These are phyloP conservation scores for Sporothrix variecibatus DNA, from an alignment of 2,329 filamentous ascomycete species.

Conservation along the genomic window DNA sequence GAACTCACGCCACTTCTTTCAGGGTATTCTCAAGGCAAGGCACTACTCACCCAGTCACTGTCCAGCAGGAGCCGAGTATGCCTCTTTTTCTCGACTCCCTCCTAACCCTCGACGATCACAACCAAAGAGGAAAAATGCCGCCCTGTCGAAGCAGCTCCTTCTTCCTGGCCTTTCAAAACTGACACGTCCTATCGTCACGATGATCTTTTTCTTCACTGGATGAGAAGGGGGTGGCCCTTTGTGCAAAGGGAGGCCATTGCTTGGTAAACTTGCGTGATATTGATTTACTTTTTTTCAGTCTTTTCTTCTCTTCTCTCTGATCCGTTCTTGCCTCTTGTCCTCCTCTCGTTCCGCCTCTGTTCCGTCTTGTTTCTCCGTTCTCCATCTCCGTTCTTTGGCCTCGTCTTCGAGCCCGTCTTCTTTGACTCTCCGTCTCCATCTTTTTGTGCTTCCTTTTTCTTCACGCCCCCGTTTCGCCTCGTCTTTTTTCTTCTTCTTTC, in stretches of 20 bases:
- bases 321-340: not conserved
- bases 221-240: not conserved
- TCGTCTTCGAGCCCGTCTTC: not conserved
- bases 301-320: not conserved
- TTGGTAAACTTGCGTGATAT: not conserved
- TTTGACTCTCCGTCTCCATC: not conserved
- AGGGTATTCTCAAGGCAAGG: not conserved
- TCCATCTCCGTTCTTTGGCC: not conserved
- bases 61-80: not conserved
- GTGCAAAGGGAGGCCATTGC: constrained; percentile 2
- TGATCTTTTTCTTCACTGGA: constrained; percentile 7
- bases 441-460: not conserved
- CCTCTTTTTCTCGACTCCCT: not conserved
- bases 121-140: constrained; percentile 4
- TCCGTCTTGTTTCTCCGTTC: not conserved
- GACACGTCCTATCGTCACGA: not conserved
- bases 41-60: no score
- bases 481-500: not conserved
- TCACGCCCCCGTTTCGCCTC: constrained; percentile 1
- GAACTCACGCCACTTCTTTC: not conserved
- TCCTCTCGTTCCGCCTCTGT: not conserved
- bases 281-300: not conserved
- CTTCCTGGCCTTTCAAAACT: not conserved
- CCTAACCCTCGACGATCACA: not conserved
- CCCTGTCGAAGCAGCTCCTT: not conserved